phyloP scores from a whole-genome alignment of 257 asterid species.

The Echium plantagineum region DNA sequence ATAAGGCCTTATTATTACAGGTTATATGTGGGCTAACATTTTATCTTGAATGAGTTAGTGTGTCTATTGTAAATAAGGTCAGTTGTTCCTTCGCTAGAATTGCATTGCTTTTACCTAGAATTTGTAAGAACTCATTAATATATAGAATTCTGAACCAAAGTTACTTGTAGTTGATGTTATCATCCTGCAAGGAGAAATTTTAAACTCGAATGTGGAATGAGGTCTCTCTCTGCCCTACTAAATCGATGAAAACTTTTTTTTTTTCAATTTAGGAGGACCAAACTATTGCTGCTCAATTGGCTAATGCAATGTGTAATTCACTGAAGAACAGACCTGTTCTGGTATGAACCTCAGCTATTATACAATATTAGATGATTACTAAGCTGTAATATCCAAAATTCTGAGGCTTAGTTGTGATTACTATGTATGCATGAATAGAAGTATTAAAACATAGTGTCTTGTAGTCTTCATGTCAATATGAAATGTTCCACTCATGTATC shows the following conservation, averaged over 20 bases:
- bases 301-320: slow-evolving; percentile 67
- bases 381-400: neutral
- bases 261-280: slow-evolving; percentile 63
- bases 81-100: too few species aligned
- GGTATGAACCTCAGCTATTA: slow-evolving; percentile 31
- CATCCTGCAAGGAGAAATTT: too few species aligned
- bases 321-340: slow-evolving; percentile 91
- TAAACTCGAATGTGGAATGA: neutral
- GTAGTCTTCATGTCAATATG: neutral
- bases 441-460: neutral
- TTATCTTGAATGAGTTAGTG: too few species aligned
- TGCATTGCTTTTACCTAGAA: too few species aligned
- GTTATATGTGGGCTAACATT: too few species aligned
- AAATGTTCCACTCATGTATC: neutral
- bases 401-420: too few species aligned
- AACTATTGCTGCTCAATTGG: slow-evolving; percentile 45
- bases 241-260: neutral
- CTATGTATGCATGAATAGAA: too few species aligned
- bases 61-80: too few species aligned
- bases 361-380: neutral
- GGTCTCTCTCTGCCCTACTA: neutral
- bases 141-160: too few species aligned
- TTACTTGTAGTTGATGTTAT: too few species aligned
- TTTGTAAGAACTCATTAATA: too few species aligned
- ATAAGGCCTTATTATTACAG: too few species aligned